These are phyloP conservation scores for Globisporangium paroecandrum DNA, from an alignment of 352 stramenopile genomes.

Conservation along the genomic window DNA sequence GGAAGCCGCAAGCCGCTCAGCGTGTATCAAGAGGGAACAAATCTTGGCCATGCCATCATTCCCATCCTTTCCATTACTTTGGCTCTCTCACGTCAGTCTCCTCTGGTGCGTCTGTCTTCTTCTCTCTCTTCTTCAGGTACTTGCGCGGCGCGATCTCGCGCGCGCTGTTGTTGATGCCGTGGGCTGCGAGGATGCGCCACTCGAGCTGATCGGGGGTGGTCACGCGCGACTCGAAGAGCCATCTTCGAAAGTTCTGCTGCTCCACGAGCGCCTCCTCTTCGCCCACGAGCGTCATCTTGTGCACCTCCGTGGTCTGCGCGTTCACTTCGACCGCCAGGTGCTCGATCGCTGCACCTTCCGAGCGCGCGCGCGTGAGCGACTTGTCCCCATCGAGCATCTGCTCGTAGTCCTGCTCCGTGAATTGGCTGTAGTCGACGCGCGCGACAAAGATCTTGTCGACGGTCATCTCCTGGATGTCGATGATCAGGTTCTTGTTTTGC, in stretches of 20 bases:
- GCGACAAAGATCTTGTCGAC: slow-evolving; percentile 29
- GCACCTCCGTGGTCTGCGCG: slow-evolving; percentile 35
- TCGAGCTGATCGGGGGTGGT: slow-evolving; percentile 29
- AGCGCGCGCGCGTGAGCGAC: slow-evolving; percentile 19
- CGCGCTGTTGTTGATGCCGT: slow-evolving; percentile 28
- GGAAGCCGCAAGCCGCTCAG: neutral
- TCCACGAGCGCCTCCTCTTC: slow-evolving; percentile 34
- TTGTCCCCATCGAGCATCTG: slow-evolving; percentile 19
- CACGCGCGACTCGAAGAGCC: slow-evolving; percentile 35
- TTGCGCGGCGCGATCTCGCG: slow-evolving; percentile 30
- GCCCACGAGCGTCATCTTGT: slow-evolving; percentile 38
- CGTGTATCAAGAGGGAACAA: neutral
- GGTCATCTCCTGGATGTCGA: slow-evolving; percentile 36
- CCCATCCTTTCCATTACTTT: neutral
- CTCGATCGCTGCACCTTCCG: slow-evolving; percentile 32
- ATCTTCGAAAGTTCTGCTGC: slow-evolving; percentile 35
- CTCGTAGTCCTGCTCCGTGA: slow-evolving; percentile 31
- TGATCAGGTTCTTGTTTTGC: slow-evolving; percentile 26
- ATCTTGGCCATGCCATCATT: neutral
- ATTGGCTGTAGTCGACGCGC: slow-evolving; percentile 27
- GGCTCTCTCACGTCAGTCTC: neutral
- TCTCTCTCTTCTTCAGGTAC: slow-evolving; percentile 31
- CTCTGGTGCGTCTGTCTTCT: neutral
- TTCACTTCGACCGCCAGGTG: slow-evolving; percentile 32
- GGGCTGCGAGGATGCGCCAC: slow-evolving; percentile 32